These are phyloP conservation scores for Knoxia roxburghii DNA, from an alignment of 257 asterid genomes.

Conservation along the genomic window DNA sequence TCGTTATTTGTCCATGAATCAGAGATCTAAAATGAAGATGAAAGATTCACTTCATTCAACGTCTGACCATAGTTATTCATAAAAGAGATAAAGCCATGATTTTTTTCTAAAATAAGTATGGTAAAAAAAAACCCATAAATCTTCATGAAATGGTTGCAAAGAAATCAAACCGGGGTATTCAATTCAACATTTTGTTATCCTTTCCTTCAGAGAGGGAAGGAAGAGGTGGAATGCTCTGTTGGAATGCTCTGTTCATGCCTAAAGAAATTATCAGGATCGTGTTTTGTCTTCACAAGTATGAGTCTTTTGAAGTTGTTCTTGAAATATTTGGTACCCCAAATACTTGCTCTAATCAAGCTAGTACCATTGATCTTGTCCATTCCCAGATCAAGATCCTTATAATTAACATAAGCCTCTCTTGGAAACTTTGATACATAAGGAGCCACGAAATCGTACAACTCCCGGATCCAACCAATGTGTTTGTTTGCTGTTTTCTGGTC, in stretches of 20 bases:
- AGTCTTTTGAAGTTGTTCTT: constrained; percentile 6
- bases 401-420: constrained; percentile 6
- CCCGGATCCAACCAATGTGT: constrained; percentile 10
- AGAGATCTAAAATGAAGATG: too few species aligned
- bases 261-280: constrained; percentile 18
- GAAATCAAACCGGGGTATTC: too few species aligned
- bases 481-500: not conserved
- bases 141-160: too few species aligned
- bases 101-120: too few species aligned
- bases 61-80: too few species aligned
- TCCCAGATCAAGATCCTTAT: constrained; percentile 20
- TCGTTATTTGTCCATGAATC: too few species aligned
- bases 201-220: not conserved
- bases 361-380: not conserved
- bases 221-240: constrained; percentile 15
- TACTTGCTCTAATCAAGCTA: not conserved
- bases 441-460: constrained; percentile 15
- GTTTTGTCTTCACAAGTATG: not conserved
- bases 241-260: constrained; percentile 19
- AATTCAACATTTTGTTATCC: not conserved
- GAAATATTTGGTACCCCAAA: constrained; percentile 8
- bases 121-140: too few species aligned
- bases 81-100: too few species aligned
- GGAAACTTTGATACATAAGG: constrained; percentile 11
- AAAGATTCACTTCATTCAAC: too few species aligned